Evolutionary conservation across 1,284 basidiomycete genomes (phyloP), one percentile per base, ranked within the genome.

Genomic region (Ustilago tritici): DNA sequence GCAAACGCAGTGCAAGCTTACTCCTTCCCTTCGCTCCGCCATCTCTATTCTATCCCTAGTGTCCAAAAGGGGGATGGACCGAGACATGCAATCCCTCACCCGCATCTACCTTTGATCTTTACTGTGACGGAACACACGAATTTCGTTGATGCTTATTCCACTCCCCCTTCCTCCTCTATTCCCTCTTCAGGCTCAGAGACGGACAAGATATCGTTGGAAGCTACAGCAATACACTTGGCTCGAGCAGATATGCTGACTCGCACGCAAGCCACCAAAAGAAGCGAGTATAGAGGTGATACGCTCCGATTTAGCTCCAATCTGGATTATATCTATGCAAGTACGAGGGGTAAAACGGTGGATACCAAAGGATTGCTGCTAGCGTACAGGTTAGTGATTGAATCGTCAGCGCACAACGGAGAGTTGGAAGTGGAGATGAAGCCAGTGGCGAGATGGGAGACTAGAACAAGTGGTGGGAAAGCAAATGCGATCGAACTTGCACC

Each of bases 61-160:
- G 61, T 68, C 15, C 3, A 56, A 1, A n/a, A 57, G 1, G 65
- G 63, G 4, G 84, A 85, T 69, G 84, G 82, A 4, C 84, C 84
- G 11, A 41, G 84, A 38, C 84, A 85, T 61, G 57, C 70, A 1
- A 80, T 84, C 23, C 76, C 83, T 0, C 79, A 79, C n/a, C 71
- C 77, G 3, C 46, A 69, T 31, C 28, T 14, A 9, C 55, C 76
- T 19, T 49, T 80, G 23, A 40, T 82, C 1, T 83, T 78, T 38
- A 70, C 74, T 0, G 82, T 85, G 0, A 85, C 84, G 9, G 84
- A 85, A 56, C 84, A 85, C 40, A 78, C 76, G 19, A 79, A 76
- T 34, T 82, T 50, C 38, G 68, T 81, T 28, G 79, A 82, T 47
- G 81, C 63, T 2, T 81, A 65, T 32, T 52, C 73, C 0, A 65